phyloP scores from a whole-genome alignment of 352 stramenopile species.

The Phytopythium ostracodes region DNA sequence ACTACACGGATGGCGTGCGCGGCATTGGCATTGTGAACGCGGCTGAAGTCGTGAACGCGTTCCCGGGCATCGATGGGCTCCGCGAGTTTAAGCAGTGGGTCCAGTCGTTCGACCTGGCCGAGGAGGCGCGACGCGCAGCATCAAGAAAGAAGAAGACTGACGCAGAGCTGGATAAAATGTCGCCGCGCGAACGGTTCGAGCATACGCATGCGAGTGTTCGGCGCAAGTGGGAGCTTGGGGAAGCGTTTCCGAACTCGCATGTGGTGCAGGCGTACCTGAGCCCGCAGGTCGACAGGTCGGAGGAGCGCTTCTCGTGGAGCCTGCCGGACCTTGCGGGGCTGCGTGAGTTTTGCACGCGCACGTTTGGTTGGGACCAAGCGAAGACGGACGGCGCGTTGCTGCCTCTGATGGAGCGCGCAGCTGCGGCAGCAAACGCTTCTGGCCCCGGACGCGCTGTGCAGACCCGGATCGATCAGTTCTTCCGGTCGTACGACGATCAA shows the following conservation, averaged over 20 bases:
- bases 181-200: constrained; percentile 78
- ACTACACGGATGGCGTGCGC: constrained; percentile 92
- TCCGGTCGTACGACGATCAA: constrained; percentile 95
- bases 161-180: constrained; percentile 40
- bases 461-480: constrained; percentile 94
- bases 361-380: constrained; percentile 91
- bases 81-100: constrained; percentile 81
- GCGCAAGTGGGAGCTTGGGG: constrained; percentile 89
- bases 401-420: constrained; percentile 81
- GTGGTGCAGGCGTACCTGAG: constrained; percentile 93
- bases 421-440: constrained; percentile 15
- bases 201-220: constrained; percentile 88
- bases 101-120: constrained; percentile 48
- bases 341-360: constrained; percentile 81
- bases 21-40: constrained; percentile 86
- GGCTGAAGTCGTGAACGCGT: constrained; percentile 65
- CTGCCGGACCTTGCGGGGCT: constrained; percentile 87
- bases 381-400: constrained; percentile 89
- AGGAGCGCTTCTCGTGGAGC: constrained; percentile 91
- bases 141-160: constrained; percentile 53
- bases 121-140: constrained; percentile 42
- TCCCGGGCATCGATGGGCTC: constrained; percentile 86
- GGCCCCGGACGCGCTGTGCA: constrained; percentile 49
- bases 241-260: constrained; percentile 91
- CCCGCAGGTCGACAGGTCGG: constrained; percentile 85